These are phyloP conservation scores for Geotrichum citri-aurantii DNA, from an alignment of 1,139 yeast species.

Conservation along the genomic window DNA sequence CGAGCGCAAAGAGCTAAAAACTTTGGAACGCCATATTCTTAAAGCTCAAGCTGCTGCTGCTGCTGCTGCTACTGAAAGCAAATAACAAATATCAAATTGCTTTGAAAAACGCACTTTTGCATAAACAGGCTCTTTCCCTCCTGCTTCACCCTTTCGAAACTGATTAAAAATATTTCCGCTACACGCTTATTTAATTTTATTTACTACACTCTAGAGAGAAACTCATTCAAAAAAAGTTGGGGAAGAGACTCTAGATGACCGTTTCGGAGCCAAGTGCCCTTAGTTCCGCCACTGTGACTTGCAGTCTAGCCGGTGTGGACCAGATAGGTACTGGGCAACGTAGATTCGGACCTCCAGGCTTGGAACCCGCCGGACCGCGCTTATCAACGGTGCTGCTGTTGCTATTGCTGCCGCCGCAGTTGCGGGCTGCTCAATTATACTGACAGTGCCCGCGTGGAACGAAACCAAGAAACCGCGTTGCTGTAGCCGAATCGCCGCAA, in stretches of 20 bases:
- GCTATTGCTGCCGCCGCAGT: constrained; percentile 4
- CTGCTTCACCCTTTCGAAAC: not conserved
- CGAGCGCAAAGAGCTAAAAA: constrained; percentile 1
- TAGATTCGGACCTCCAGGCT: constrained; percentile 18
- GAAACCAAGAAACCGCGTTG: constrained; percentile 26
- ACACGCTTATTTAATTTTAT: no score
- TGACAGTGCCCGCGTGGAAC: constrained; percentile 24
- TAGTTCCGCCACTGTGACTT: not conserved
- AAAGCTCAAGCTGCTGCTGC: not conserved
- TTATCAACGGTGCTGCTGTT: constrained; percentile 1
- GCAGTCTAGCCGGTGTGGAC: not conserved
- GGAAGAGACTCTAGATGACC: not conserved
- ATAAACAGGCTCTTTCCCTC: not conserved
- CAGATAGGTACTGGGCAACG: not conserved
- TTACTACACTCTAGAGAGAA: not conserved
- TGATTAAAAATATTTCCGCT: not conserved
- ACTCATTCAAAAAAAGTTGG: not conserved
- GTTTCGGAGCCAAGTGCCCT: not conserved
- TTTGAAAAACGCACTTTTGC: not conserved
- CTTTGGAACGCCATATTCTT: not conserved
- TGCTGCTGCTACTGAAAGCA: not conserved
- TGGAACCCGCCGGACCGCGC: constrained; percentile 1
- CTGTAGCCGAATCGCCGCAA: constrained; percentile 31
- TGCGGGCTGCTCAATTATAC: constrained; percentile 16
- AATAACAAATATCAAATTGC: not conserved